Evolutionary conservation across 139 green algal genomes (phyloP).

Genomic region (Marvania coccoides): DNA sequence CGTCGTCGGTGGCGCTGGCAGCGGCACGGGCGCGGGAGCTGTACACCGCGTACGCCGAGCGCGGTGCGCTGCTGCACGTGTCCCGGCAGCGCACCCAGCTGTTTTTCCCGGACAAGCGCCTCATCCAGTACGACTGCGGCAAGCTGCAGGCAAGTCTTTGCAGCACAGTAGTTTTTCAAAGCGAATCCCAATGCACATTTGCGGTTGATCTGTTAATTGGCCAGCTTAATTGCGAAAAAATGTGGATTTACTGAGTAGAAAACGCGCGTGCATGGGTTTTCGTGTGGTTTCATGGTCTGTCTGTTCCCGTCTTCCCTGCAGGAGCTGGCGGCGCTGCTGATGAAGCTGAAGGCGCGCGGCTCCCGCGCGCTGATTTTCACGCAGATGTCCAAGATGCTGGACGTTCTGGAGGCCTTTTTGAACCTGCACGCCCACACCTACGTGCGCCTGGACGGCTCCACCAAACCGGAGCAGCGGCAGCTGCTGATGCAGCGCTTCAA

Average conservation of each 20-base stretch:
- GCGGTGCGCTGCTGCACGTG: conserved; percentile 52
- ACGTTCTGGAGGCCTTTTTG: conserved; percentile 94
- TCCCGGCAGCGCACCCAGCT: conserved; percentile 70
- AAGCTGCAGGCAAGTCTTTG: conserved; percentile 80
- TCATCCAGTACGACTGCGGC: conserved; percentile 94
- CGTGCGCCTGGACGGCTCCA: conserved; percentile 90
- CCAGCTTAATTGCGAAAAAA: too few relatives aligned
- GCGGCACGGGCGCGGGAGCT: conserved; percentile 13
- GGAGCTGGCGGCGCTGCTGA: conserved; percentile 76
- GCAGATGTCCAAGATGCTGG: conserved; percentile 94
- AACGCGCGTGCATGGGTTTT: neutral
- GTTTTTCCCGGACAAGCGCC: conserved; percentile 91
- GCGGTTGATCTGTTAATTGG: too few relatives aligned
- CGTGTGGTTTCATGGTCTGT: neutral
- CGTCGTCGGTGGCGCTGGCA: conserved; percentile 21
- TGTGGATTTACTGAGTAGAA: too few relatives aligned
- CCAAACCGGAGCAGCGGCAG: conserved; percentile 92
- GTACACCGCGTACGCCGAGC: conserved; percentile 20
- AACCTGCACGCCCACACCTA: conserved; percentile 93
- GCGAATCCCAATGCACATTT: too few relatives aligned
- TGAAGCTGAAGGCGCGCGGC: conserved; percentile 64
- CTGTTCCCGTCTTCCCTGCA: conserved; percentile 17
- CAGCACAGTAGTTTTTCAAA: too few relatives aligned
- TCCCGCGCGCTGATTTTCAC: conserved; percentile 96
- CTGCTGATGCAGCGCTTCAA: conserved; percentile 90